Evolutionary conservation across 2,329 filamentous ascomycete genomes (phyloP), one percentile per base, ranked within the genome.

Genomic region (Diplodia mutila): DNA sequence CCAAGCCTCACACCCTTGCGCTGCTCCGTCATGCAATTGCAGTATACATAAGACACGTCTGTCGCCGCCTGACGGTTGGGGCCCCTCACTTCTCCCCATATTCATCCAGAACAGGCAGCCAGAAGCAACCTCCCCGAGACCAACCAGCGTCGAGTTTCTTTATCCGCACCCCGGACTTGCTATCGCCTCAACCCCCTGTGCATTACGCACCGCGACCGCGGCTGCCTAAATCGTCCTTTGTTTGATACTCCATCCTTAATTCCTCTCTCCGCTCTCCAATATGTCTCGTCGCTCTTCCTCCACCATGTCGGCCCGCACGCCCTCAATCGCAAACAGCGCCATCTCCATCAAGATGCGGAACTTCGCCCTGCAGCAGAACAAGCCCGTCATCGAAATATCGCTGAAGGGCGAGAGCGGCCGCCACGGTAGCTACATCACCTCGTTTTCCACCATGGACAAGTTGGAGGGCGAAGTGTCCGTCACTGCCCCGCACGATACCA

Each of bases 401-500:
- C 75, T 84, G 39, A 73, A 78, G 34, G 75, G 75, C 65, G 69
- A 72, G 29, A 73, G 77, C 66, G 74, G 72, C 8, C 69, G 70
- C 12, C 72, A 72, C 37, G 73, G 69, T 37, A 71, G 70, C 9
- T 79, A 80, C 46, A 77, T 84, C 49, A 81, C 76, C 23, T 81
- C 82, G 39, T 88, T 84, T 72, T 87, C 86, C 2, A 88, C 86
- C 8, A 79, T 85, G 72, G 87, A 89, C 71, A 81, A 79, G 59
- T 84, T 89, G 65, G 80, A 87, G 66, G 87, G 87, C 14, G 81
- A 79, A 29, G 83, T 85, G 6, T 80, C 76, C 21, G 80, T 89
- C 66, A 82, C 79, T 25, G 79, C 83, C 3, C 77, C 80, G n/a
- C 77, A 80, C 57, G 85, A 88, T 61, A 86, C 81, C 3, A 78